Conservation (phyloP, 495 filamentous ascomycete species). For the Penicillium odoratum region DNA sequence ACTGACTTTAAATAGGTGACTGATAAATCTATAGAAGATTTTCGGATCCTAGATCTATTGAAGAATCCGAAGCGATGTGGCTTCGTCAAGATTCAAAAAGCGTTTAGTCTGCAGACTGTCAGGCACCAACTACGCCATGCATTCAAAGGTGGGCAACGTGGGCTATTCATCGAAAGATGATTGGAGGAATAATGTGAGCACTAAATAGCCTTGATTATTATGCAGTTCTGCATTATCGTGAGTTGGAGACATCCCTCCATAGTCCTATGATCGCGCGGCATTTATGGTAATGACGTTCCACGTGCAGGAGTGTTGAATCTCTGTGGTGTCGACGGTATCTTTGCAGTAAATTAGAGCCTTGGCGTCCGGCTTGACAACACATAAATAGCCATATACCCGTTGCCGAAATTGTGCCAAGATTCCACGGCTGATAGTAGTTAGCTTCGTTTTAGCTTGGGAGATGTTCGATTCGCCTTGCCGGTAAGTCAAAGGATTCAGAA, state of each 20-base stretch:
- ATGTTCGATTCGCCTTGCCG: too few species aligned
- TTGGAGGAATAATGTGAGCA: neutral
- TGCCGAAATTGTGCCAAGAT: neutral
- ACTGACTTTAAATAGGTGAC: neutral
- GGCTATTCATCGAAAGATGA: neutral
- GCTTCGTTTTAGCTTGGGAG: too few species aligned
- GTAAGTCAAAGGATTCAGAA: too few species aligned
- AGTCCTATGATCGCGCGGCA: neutral
- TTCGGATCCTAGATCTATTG: neutral
- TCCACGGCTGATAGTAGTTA: neutral
- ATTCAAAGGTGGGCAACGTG: neutral
- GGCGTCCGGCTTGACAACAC: neutral
- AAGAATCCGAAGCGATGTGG: neutral
- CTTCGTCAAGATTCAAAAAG: neutral
- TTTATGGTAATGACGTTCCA: neutral
- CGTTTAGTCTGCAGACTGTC: neutral
- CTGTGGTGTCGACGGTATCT: neutral
- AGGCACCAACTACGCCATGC: neutral
- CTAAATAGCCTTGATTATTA: neutral
- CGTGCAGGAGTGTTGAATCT: neutral
- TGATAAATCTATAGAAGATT: neutral
- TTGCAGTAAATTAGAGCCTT: constrained; percentile 1
- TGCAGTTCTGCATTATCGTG: neutral
- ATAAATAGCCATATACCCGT: neutral
- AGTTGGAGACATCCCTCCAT: neutral